A percentile compares a stretch with the other conserved stretches of the same genome.
Conservation (phyloP, 2,329 filamentous ascomycete species). For the Westerdykella aurantiaca region DNA sequence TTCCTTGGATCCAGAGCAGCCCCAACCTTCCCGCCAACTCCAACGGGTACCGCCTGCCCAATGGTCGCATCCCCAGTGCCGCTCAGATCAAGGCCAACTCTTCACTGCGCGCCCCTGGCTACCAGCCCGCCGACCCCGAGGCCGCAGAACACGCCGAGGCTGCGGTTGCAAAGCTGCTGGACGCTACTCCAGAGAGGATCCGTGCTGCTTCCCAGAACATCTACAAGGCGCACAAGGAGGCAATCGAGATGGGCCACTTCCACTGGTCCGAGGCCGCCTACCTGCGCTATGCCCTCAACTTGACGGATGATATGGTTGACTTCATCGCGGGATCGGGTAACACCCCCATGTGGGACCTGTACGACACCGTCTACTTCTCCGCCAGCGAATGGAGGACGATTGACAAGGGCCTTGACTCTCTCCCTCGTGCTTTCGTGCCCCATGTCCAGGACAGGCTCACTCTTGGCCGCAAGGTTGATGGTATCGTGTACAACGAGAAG, state of each 20-base stretch:
- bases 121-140: constrained; percentile 12
- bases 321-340: constrained; percentile 34
- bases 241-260: constrained; percentile 52
- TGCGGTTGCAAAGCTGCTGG: constrained; percentile 15
- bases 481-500: constrained; percentile 49
- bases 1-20: constrained; percentile 55
- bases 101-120: constrained; percentile 13
- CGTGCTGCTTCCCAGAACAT: constrained; percentile 44
- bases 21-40: constrained; percentile 48
- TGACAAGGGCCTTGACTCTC: constrained; percentile 53
- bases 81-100: constrained; percentile 26
- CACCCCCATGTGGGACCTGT: constrained; percentile 51
- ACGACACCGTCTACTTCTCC: constrained; percentile 52
- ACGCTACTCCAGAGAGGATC: constrained; percentile 15
- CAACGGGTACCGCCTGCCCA: constrained; percentile 29
- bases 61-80: constrained; percentile 30
- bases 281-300: constrained; percentile 53
- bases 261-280: constrained; percentile 61
- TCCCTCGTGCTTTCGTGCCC: constrained; percentile 59
- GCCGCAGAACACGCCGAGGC: constrained; percentile 12
- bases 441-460: constrained; percentile 54
- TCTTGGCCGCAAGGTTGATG: constrained; percentile 53
- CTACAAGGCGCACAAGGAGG: constrained; percentile 50
- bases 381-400: constrained; percentile 61
- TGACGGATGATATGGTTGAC: constrained; percentile 50